These are phyloP conservation scores for Fusarium hainanense DNA, from an alignment of 2,329 filamentous ascomycete genomes.

Conservation along the genomic window DNA sequence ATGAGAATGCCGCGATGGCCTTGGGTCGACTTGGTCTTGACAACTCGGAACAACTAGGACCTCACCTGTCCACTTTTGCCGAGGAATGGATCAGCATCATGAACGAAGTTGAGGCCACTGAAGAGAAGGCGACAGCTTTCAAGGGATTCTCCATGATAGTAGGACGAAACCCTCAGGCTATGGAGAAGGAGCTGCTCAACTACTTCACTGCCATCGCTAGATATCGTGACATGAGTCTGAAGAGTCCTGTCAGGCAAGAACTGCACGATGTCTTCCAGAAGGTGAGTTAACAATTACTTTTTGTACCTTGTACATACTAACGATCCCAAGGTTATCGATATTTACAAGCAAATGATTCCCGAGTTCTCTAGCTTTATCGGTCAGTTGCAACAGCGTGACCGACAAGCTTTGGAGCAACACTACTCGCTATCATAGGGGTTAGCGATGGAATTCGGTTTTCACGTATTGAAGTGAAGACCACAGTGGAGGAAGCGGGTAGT, in stretches of 20 bases:
- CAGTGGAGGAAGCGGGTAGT: constrained; percentile 15
- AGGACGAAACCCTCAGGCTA: constrained; percentile 86
- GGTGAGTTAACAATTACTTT: constrained; percentile 61
- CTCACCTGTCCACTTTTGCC: constrained; percentile 83
- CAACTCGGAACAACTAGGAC: constrained; percentile 79
- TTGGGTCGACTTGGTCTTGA: constrained; percentile 87
- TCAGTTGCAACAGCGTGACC: constrained; percentile 62
- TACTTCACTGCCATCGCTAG: constrained; percentile 88
- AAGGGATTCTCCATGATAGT: constrained; percentile 90
- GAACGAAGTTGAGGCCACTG: constrained; percentile 84
- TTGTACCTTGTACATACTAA: neutral
- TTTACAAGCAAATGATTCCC: constrained; percentile 70
- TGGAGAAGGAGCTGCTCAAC: constrained; percentile 84
- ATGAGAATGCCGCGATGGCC: constrained; percentile 94
- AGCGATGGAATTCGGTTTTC: neutral
- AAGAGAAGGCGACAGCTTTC: constrained; percentile 95
- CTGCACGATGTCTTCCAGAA: constrained; percentile 80
- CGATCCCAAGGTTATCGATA: constrained; percentile 58
- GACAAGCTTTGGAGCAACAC: constrained; percentile 59
- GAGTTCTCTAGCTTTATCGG: constrained; percentile 66
- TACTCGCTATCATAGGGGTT: constrained; percentile 56
- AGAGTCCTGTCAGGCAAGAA: constrained; percentile 70
- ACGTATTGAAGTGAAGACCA: constrained; percentile 14
- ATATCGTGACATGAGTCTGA: constrained; percentile 73
- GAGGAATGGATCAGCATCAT: constrained; percentile 84